Evolutionary conservation across 345 rosid species (phyloP).

Genomic region (Heritiera littoralis): DNA sequence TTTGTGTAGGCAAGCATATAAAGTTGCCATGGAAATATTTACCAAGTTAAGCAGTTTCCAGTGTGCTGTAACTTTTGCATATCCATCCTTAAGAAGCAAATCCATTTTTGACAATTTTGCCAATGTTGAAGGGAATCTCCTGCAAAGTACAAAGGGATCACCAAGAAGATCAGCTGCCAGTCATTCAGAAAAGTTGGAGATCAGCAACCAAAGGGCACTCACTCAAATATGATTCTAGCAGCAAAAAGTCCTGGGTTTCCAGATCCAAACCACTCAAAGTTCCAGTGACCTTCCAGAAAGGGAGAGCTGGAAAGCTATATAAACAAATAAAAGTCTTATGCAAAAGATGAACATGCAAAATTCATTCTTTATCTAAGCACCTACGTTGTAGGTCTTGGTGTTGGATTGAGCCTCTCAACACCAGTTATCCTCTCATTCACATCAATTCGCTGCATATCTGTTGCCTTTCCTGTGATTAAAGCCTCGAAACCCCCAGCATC

Average conservation of each 20-base stretch:
- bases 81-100: constrained; percentile 60
- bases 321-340: constrained; percentile 40
- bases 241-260: constrained; percentile 75
- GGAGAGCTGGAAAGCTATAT: constrained; percentile 83
- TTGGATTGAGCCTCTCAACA: constrained; percentile 88
- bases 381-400: constrained; percentile 94
- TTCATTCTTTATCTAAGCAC: constrained; percentile 31
- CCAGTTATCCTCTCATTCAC: constrained; percentile 85
- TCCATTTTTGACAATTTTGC: constrained; percentile 76
- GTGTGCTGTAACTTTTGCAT: constrained; percentile 61
- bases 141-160: constrained; percentile 29
- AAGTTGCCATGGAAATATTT: constrained; percentile 12
- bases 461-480: constrained; percentile 66
- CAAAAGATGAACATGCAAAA: constrained; percentile 14
- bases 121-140: constrained; percentile 78
- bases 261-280: constrained; percentile 90
- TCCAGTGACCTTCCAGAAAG: constrained; percentile 86
- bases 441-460: constrained; percentile 77
- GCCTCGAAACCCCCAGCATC: constrained; percentile 96
- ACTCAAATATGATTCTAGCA: constrained; percentile 71
- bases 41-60: constrained; percentile 73
- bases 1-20: not conserved
- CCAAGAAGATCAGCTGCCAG: constrained; percentile 10
- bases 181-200: constrained; percentile 12
- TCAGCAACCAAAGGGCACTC: constrained; percentile 27